A percentile compares a stretch with the other conserved stretches of the same genome.
Conservation (phyloP, 768 basidiomycete genomes). For the Boletus rubropictus region DNA sequence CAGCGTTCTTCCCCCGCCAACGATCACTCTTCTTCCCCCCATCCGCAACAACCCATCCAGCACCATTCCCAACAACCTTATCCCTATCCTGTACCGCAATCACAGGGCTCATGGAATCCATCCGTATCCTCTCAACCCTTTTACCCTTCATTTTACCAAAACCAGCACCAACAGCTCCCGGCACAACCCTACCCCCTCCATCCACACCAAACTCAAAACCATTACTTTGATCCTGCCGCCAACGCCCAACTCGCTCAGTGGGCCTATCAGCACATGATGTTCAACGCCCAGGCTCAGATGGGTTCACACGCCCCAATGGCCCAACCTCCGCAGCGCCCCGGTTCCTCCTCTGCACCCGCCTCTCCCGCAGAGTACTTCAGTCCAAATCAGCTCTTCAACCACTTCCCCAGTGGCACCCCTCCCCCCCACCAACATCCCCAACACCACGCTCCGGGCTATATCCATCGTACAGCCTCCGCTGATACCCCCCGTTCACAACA, state of each 20-base stretch:
- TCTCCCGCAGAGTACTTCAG: slow-evolving; percentile 51
- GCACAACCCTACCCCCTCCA: slow-evolving; percentile 45
- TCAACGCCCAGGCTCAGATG: slow-evolving; percentile 48
- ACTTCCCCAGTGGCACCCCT: slow-evolving; percentile 67
- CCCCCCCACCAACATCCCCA: slow-evolving; percentile 47
- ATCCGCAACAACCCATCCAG: slow-evolving; percentile 22
- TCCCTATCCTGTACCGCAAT: slow-evolving; percentile 65
- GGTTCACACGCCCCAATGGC: slow-evolving; percentile 31
- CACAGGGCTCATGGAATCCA: slow-evolving; percentile 66
- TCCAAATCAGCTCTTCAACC: slow-evolving; percentile 57
- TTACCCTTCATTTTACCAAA: slow-evolving; percentile 76
- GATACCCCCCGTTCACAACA: slow-evolving; percentile 20
- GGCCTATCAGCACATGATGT: slow-evolving; percentile 92
- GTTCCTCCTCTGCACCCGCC: slow-evolving; percentile 33
- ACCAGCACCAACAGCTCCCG: slow-evolving; percentile 53
- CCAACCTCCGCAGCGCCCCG: slow-evolving; percentile 34
- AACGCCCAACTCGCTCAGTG: slow-evolving; percentile 78
- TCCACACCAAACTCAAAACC: slow-evolving; percentile 39
- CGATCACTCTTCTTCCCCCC: slow-evolving; percentile 37
- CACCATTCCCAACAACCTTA: slow-evolving; percentile 39
- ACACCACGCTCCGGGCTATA: slow-evolving; percentile 31
- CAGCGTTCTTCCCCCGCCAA: slow-evolving; percentile 59
- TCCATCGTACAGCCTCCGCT: slow-evolving; percentile 35
- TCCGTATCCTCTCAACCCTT: slow-evolving; percentile 63
- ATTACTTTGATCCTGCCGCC: slow-evolving; percentile 71